phyloP scores from a whole-genome alignment of 192 early-diverging fungal genomes.

The Helicostylum pulchrum region DNA sequence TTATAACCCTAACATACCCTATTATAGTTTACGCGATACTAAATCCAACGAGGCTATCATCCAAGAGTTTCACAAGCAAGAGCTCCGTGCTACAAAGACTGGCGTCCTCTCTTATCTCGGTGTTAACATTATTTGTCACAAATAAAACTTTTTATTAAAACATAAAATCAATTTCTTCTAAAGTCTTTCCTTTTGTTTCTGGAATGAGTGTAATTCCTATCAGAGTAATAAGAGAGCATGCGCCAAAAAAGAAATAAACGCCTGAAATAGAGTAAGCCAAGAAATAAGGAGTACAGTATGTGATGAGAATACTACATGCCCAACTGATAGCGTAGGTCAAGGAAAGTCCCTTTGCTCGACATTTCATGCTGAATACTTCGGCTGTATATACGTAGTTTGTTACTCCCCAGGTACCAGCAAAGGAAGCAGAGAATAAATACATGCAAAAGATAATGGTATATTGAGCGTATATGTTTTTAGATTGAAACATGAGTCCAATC shows the following conservation, averaged over 20 bases:
- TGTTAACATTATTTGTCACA: background rate
- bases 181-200: background rate
- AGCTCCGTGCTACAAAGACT: background rate
- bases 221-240: background rate
- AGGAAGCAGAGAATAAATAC: background rate
- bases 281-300: background rate
- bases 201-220: background rate
- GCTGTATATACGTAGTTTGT: background rate
- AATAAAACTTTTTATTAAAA: background rate
- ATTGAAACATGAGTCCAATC: background rate
- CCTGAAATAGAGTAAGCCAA: background rate
- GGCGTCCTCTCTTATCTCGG: background rate
- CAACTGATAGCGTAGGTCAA: background rate
- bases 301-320: background rate
- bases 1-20: background rate
- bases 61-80: constrained; percentile 1
- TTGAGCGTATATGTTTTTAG: background rate
- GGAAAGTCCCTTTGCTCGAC: background rate
- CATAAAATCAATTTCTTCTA: background rate
- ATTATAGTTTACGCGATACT: background rate
- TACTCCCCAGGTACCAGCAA: background rate
- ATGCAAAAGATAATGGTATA: background rate
- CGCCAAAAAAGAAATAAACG: background rate
- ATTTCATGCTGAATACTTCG: background rate
- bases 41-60: background rate